phyloP scores from a whole-genome alignment of 2,329 filamentous ascomycete species.

The Rasamsonia emersonii region DNA sequence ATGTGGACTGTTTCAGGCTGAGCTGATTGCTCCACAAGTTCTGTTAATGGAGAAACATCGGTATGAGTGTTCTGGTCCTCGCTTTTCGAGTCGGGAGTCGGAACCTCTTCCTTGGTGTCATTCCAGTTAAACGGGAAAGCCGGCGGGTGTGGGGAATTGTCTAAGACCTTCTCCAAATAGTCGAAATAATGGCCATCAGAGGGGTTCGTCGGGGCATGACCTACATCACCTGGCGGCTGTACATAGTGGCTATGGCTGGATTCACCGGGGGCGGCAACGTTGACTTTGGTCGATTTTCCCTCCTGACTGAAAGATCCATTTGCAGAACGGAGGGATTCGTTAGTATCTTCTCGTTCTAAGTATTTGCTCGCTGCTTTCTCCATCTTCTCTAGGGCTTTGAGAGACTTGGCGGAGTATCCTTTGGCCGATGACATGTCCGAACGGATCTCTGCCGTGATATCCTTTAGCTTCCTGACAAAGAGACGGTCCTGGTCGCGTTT shows the following conservation, averaged over 20 bases:
- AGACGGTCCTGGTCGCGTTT: conserved; percentile 7
- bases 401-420: conserved; percentile 29
- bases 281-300: neutral
- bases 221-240: too few relatives aligned
- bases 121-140: conserved; percentile 3
- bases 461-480: conserved; percentile 9
- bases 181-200: neutral
- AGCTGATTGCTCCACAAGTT: too few relatives aligned
- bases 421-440: conserved; percentile 1
- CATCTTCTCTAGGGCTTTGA: conserved; percentile 44
- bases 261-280: too few relatives aligned
- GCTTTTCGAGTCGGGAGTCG: neutral
- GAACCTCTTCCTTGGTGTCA: neutral
- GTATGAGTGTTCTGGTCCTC: too few relatives aligned
- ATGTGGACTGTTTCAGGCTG: too few relatives aligned
- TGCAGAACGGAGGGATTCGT: neutral
- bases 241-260: too few relatives aligned
- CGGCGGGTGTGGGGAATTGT: conserved; percentile 1
- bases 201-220: neutral
- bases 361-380: conserved; percentile 46
- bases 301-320: conserved; percentile 1
- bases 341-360: conserved; percentile 24
- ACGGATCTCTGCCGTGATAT: conserved; percentile 13
- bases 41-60: neutral
- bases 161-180: conserved; percentile 3